Conservation (phyloP, 1,284 basidiomycete species). For the Ceratobasidium theobromae region DNA sequence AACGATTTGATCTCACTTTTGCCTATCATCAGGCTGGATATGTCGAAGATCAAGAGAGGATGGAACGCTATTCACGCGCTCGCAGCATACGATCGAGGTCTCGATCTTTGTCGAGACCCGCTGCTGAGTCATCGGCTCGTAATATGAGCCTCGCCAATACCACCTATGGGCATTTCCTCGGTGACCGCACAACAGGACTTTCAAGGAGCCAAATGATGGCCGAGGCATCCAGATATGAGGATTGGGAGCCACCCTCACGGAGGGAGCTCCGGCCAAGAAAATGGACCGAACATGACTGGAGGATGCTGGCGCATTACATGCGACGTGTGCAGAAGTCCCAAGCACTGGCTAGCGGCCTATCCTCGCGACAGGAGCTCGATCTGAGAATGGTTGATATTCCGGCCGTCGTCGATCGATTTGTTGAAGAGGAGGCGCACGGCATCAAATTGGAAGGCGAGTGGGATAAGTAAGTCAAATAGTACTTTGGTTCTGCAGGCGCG, state of each 20-base stretch:
- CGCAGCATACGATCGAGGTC: conserved; percentile 3
- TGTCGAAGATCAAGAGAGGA: not conserved
- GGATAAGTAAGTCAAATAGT: not conserved
- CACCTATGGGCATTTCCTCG: not conserved
- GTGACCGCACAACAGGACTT: conserved; percentile 14
- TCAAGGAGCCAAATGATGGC: conserved; percentile 22
- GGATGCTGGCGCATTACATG: conserved; percentile 23
- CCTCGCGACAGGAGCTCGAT: conserved; percentile 17
- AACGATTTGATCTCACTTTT: too few species aligned
- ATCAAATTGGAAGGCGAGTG: conserved; percentile 22
- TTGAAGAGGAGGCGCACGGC: conserved; percentile 19
- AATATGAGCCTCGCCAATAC: not conserved
- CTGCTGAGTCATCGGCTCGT: not conserved
- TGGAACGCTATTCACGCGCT: not conserved
- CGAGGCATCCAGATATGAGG: conserved; percentile 23
- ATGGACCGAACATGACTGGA: conserved; percentile 24
- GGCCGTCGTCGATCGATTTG: conserved; percentile 8
- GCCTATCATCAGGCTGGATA: conserved; percentile 1
- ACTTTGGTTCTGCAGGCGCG: not conserved
- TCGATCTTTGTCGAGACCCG: conserved; percentile 3
- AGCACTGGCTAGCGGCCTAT: not conserved
- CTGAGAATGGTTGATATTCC: conserved; percentile 4
- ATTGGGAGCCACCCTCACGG: conserved; percentile 18
- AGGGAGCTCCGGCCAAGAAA: not conserved
- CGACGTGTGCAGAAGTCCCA: conserved; percentile 21